Evolutionary conservation across 345 rosid genomes (phyloP).

Genomic region (Acer negundo): DNA sequence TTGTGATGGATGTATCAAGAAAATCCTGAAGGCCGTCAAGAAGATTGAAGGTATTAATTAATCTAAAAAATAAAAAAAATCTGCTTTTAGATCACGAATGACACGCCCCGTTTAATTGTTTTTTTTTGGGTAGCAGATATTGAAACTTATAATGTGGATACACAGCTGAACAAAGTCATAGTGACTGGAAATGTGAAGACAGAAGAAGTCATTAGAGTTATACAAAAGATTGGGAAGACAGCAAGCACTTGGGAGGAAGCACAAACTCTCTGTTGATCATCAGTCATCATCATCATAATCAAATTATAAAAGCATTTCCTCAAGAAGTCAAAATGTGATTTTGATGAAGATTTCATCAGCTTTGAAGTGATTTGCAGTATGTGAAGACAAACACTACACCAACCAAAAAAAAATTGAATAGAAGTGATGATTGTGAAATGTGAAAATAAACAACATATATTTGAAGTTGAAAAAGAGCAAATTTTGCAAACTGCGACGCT

Average conservation of each 20-base stretch:
- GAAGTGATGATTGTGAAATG: no score
- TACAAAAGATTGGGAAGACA: conserved; percentile 71
- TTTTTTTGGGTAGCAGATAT: conserved; percentile 44
- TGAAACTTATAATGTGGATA: conserved; percentile 76
- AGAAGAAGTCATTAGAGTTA: conserved; percentile 67
- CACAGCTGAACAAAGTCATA: conserved; percentile 76
- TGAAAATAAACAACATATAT: no score
- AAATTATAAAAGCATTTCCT: no score
- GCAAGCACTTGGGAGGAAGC: conserved; percentile 53
- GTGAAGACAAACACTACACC: no score
- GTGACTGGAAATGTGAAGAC: conserved; percentile 80
- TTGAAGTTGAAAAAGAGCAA: no score
- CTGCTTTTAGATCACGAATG: no score
- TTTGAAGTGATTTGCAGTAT: not conserved
- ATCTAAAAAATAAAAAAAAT: no score
- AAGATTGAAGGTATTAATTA: conserved; percentile 61
- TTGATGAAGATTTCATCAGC: not conserved
- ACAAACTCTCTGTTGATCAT: conserved; percentile 10
- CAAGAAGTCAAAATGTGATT: not conserved
- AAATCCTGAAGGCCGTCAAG: conserved; percentile 85
- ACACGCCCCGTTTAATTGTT: no score
- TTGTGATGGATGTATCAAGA: conserved; percentile 77
- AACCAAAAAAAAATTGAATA: no score
- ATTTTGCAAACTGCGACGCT: no score
- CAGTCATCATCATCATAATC: not conserved